Evolutionary conservation across 2,329 filamentous ascomycete genomes (phyloP), one percentile per base, ranked within the genome.

Genomic region (Ophiocordyceps camponoti-floridani): DNA sequence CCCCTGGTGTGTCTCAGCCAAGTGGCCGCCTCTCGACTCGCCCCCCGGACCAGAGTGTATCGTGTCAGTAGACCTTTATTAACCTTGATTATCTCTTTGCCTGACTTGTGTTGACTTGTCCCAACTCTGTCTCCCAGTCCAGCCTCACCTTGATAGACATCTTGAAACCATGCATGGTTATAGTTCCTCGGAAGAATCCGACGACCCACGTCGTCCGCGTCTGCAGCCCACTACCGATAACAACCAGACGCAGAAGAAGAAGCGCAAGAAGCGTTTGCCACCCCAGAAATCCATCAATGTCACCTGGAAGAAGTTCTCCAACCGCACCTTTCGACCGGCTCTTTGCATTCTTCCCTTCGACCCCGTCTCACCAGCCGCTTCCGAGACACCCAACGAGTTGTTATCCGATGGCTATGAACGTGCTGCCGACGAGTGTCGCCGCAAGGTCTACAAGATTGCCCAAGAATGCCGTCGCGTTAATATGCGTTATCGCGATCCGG

Each of bases 401-500:
- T 63, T 81, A 4, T 66, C 62, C 38, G 67, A 68, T 4, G 75
- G 75, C 4, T 83, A 79, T 53, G 72, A 81, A 50, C 69, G 78
- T 42, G 79, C 78, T 0, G 72, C 65, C 1, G 73, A 77, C 18
- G 73, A 79, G 52, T 84, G 80, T 55, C 69, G 67, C 18, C 70
- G 72, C 41, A 82, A 68, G 61, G 81, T 69, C 31, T 62, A 68
- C 42, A 77, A 76, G 55, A 78, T 78, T 47, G 73, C 76, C 42
- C 63, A 71, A 48, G 73, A 77, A 52, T 91, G 85, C 61, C 68
- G 72, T 50, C 69, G 83, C 19, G 69, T 87, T 35, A 93, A 93
- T 53, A 82, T 81, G 57, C 81, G 85, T 54, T 93, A 91, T 56
- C 72, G 82, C 23, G 80, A 84, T 50, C 73, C 75, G 1, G 72